These are phyloP conservation scores for Magnaporthiopsis incrustans DNA, from an alignment of 2,329 filamentous ascomycete species.

Conservation along the genomic window DNA sequence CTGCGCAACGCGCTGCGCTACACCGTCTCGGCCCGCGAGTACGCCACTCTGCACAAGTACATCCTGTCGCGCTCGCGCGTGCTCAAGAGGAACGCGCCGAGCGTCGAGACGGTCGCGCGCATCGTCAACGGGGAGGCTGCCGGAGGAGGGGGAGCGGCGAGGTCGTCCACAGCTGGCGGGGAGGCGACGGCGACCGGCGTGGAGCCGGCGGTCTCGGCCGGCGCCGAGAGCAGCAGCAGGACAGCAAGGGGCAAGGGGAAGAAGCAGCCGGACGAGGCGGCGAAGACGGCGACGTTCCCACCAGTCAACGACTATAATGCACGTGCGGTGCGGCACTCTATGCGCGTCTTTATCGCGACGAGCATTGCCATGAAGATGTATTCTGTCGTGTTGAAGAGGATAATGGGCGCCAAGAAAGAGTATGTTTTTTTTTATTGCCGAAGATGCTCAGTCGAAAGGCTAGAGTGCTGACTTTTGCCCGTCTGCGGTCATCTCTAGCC, in stretches of 20 bases:
- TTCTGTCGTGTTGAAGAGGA: conserved; percentile 40
- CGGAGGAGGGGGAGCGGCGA: not conserved
- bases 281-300: conserved; percentile 14
- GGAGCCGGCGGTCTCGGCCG: conserved; percentile 9
- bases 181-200: conserved; percentile 20
- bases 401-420: conserved; percentile 37
- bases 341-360: conserved; percentile 62
- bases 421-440: conserved; percentile 27
- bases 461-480: too few relatives aligned
- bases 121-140: conserved; percentile 36
- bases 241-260: conserved; percentile 8
- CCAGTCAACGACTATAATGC: conserved; percentile 59
- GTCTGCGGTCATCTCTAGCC: conserved; percentile 1
- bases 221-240: not conserved
- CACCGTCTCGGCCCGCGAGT: conserved; percentile 78
- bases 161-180: not conserved
- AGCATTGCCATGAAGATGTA: conserved; percentile 56
- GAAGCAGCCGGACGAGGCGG: conserved; percentile 2
- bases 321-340: conserved; percentile 59
- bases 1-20: conserved; percentile 82
- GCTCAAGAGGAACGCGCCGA: conserved; percentile 46
- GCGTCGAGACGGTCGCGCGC: conserved; percentile 46
- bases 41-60: conserved; percentile 75
- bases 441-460: too few relatives aligned
- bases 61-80: conserved; percentile 64